Base-by-base conservation (phyloP, 129 eudicot genomes). In the Saposhnikovia divaricata region DNA sequence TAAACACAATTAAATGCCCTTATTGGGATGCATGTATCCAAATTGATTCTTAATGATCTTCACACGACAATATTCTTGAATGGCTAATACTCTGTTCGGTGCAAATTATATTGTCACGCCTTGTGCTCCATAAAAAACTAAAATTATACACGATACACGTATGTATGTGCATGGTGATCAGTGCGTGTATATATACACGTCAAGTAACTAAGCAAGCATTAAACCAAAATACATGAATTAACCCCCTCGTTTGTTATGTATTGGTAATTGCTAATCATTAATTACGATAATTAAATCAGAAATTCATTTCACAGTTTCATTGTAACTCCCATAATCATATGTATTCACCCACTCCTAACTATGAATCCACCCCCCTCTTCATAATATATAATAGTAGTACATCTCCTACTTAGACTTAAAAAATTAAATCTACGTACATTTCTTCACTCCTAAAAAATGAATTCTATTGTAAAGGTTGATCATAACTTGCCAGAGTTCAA, bases 261-360 rank as follows among this genome's bases (percentile, higher is more conserved):
- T 73, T 12, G 77, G 55, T 73, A 73, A 73, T 43, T 73, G 77
- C n/a, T 73, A 14, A 43, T 10, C 46, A 73, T 28, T 73, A 73
- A 73, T 73, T 73, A 73, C 13, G 3, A 10, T 42, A 43, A 25
- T 23, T 73, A 73, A 73, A n/a, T 25, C 3, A 0, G 5, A 4
- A 73, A 73, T 72, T 42, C 47, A 73, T 73, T 73, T 37, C 28
- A 43, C 55, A 73, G 55, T 40, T 73, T 73, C 18, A 73, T 73
- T 43, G 55, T n/a, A 73, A 73, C 77, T 44, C 77, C 77, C 77
- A 73, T 55, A 42, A 37, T 38, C 37, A 25, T 27, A 37, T 72
- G 6, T 19, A 72, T 9, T 16, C 43, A 72, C 28, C 12, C 75
- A 8, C 40, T 12, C 15, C 21, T 3, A 39, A 72, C 39, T 5